Base-by-base conservation (phyloP, 2,329 filamentous ascomycete species). In the Ramularia endophylla region DNA sequence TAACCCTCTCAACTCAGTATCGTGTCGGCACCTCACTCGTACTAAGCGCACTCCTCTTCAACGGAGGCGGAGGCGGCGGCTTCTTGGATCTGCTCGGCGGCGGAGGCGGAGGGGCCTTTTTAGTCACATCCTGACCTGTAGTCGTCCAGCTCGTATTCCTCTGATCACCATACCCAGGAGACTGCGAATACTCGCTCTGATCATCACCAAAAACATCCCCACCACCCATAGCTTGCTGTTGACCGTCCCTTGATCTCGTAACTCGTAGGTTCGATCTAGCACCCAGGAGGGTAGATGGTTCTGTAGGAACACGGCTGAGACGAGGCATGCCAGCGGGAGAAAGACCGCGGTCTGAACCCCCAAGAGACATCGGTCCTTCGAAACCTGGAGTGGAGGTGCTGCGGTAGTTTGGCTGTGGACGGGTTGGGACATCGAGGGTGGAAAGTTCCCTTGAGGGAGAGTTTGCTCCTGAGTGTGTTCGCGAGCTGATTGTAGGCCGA, bases 61-160 rank as follows among this genome's bases (percentile, higher is more conserved):
- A 73, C 16, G 80, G 80, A 8, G 77, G 77, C 16, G 78, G 80
- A 45, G 80, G 78, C 16, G 52, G 46, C 13, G 79, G 78, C 62
- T 83, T 83, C 70, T 82, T 84, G 27, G 75, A 65, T 56, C 79
- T 67, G 16, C 73, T 53, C 31, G 59, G 59, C 7, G 77, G 75
- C 18, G 77, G 77, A 17, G 80, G 80, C 19, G 80, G 80, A 15
- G 80, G 80, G 34, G 78, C 75, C 32, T 71, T 72, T 61, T 77
- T 79, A 60, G 74, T 74, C 53, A 48, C 47, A 22, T 46, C 47
- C 13, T 41, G 33, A 8, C 34, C 38, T 33, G 41, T 33, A 2
- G 51, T 65, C 13, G 66, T 68, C 54, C 70, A 71, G 55, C 74
- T 80, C 16, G 71, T 64, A 20, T 66, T 69, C 46, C 74, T 69